Percentiles rank a stretch among this genome's conserved stretches.
Conservation (phyloP, 345 rosid genomes). For the Lumnitzera littorea region DNA sequence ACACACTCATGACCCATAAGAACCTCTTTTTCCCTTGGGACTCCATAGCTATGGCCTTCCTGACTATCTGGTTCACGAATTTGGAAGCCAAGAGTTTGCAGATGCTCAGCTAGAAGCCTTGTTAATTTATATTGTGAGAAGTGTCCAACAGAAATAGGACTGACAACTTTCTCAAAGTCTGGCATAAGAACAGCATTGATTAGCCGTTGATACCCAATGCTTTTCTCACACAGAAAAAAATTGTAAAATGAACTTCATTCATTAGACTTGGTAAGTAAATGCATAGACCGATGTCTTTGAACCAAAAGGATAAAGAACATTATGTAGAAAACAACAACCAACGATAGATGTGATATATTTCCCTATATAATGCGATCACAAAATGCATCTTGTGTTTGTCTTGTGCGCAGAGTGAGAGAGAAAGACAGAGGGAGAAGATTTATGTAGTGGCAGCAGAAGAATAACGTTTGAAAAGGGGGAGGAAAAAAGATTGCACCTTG, state of each 20-base stretch:
- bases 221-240: neutral
- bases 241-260: neutral
- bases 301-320: no score
- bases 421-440: no score
- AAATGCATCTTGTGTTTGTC: no score
- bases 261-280: no score
- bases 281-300: no score
- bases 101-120: slow-evolving; percentile 57
- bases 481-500: slow-evolving; percentile 43
- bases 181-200: slow-evolving; percentile 15
- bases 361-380: no score
- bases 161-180: slow-evolving; percentile 78
- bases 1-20: slow-evolving; percentile 83
- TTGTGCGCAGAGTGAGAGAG: no score
- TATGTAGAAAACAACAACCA: no score
- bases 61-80: slow-evolving; percentile 22
- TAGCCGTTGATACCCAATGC: neutral
- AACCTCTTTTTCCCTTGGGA: slow-evolving; percentile 34
- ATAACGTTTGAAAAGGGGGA: neutral
- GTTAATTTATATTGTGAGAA: slow-evolving; percentile 80
- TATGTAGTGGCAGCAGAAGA: neutral
- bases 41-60: slow-evolving; percentile 21
- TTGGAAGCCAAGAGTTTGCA: slow-evolving; percentile 44
- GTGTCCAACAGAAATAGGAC: slow-evolving; percentile 90
- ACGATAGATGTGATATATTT: no score